Conservation (phyloP, 371 early-diverging fungal genomes). For the Blyttiomyces sp. region DNA sequence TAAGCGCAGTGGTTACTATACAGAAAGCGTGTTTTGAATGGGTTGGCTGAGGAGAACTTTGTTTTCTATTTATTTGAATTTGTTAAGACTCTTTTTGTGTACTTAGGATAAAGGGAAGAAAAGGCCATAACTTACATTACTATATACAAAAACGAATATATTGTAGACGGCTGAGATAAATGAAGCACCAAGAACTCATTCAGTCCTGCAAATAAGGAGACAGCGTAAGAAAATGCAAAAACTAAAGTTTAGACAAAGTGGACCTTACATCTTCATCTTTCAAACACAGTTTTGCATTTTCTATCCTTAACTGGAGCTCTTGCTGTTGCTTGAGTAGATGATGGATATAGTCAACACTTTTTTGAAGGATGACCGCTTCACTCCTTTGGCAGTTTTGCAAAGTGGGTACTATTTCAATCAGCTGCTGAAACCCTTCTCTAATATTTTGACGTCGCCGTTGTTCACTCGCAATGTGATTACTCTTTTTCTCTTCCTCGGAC, state of each 20-base stretch:
- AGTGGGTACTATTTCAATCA: conserved; percentile 76
- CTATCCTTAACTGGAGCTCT: conserved; percentile 9
- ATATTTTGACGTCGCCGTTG: conserved; percentile 86
- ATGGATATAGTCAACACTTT: conserved; percentile 26
- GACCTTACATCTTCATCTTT: neutral
- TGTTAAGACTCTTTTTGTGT: no score
- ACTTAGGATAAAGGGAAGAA: neutral
- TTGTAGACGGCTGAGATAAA: neutral
- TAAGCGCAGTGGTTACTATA: no score
- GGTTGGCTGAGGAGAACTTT: no score
- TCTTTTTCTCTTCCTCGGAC: conserved; percentile 84
- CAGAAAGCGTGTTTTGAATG: no score
- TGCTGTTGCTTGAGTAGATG: conserved; percentile 18
- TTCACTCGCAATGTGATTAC: conserved; percentile 91
- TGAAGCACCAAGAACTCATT: neutral
- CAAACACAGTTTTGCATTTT: conserved; percentile 2
- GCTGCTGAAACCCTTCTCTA: conserved; percentile 76
- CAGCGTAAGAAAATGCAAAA: no score
- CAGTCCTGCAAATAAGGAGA: neutral
- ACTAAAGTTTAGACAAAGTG: no score
- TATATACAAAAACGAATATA: neutral
- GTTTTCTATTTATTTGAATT: no score
- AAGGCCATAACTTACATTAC: neutral
- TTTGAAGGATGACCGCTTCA: conserved; percentile 28
- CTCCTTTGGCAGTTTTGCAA: conserved; percentile 35